Base-by-base conservation (phyloP, 441 rosid genomes). In the Isatis lusitanica region DNA sequence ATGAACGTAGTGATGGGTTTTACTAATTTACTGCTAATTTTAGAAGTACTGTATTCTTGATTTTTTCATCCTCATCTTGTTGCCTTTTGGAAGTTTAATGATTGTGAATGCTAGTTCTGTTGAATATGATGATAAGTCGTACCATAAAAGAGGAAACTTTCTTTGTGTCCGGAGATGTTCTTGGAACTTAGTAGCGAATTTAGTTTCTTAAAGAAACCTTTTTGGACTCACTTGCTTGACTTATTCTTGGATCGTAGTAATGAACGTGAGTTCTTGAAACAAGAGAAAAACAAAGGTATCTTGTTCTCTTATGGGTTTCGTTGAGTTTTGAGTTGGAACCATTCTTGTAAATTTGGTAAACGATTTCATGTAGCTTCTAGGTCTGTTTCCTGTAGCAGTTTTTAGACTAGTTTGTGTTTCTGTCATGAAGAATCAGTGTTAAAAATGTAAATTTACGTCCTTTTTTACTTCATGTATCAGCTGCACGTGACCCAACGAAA, bases 401-500 rank as follows among this genome's bases (percentile, higher is more conserved):
- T 17, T 47, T 47, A 1, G 53, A 9, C 53, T 4, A 48, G 9
- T 48, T 18, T 47, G 24, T 8, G 24, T 47, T 47, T 47, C 35
- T 56, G 61, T 56, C 7, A 31, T 31, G 40, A 53, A 28, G 60
- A 30, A 7, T 30, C 39, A 30, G 16, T 52, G 57, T 52, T 12
- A 12, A 24, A n/a, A 43, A 46, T 13, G 36, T 24, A 36, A 16
- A 44, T 35, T 47, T 35, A 70, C 15, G 5, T 59, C 17, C 6
- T 39, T 47, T 52, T 52, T 43, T 51, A 1, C 9, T 5, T 50
- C 50, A 53, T 6, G 31, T 51, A 92, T 91, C 85, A 79, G 63
- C 64, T 78, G 78, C 73, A 70, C 79, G 81, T 43, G 83, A 80
- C 63, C 85, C 87, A 46, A 66, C 84, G 63, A 87, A 83, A 78